Percentiles rank a stretch among this genome's conserved stretches.
These are phyloP conservation scores for Tylopilus balloui DNA, from an alignment of 768 basidiomycete species.

Conservation along the genomic window DNA sequence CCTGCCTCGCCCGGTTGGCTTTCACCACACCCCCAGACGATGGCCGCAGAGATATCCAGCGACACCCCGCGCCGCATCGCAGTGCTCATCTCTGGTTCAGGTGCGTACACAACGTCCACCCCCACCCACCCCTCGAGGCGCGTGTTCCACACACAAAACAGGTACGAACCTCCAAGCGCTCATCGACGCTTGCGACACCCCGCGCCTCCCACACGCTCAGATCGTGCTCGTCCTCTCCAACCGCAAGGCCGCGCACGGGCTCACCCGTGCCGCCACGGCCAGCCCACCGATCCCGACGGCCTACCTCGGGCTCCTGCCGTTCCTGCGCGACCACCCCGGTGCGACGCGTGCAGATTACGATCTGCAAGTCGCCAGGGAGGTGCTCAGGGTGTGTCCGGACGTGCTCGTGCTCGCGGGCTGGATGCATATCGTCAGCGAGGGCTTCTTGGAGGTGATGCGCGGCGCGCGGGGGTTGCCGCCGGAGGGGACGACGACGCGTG, in stretches of 20 bases:
- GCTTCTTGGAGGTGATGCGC: conserved; percentile 65
- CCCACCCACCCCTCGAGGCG: no score
- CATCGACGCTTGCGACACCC: conserved; percentile 81
- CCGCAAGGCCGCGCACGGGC: conserved; percentile 84
- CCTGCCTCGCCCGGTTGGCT: conserved; percentile 4
- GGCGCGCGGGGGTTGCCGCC: conserved; percentile 34
- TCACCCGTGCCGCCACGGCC: conserved; percentile 70
- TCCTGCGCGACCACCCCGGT: conserved; percentile 65
- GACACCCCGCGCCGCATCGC: conserved; percentile 13
- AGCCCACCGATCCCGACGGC: conserved; percentile 76
- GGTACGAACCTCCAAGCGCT: conserved; percentile 96
- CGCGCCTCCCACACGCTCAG: conserved; percentile 58
- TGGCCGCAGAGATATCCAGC: neutral
- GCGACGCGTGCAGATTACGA: conserved; percentile 85
- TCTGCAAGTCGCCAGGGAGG: conserved; percentile 65
- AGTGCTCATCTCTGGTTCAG: conserved; percentile 63
- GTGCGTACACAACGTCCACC: conserved; percentile 32
- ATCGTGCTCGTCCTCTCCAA: conserved; percentile 89
- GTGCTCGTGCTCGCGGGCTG: conserved; percentile 94
- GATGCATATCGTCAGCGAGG: conserved; percentile 93
- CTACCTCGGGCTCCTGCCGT: conserved; percentile 82
- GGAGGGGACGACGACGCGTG: no score
- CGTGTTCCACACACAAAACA: conserved; percentile 33
- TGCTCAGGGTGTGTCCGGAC: conserved; percentile 65
- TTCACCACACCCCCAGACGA: neutral